phyloP scores from a whole-genome alignment of 805 yeast genomes.

The Wickerhamiella parazyma region DNA sequence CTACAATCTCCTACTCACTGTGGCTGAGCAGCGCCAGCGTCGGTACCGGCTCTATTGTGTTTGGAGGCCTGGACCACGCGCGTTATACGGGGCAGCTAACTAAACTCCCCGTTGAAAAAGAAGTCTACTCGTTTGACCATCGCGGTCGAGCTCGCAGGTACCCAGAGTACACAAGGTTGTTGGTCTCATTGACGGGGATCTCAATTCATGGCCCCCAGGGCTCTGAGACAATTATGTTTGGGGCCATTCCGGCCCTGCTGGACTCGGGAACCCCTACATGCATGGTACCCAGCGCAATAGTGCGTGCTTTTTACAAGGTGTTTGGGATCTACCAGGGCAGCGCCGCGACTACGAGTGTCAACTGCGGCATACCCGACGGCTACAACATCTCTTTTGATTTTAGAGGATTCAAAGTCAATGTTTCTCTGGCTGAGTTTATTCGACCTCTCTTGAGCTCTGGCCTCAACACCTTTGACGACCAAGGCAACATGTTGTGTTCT shows the following conservation, averaged over 20 bases:
- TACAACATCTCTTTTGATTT: conserved; percentile 25
- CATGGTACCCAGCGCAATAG: conserved; percentile 30
- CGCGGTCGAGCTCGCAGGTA: conserved; percentile 12
- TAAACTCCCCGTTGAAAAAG: conserved; percentile 21
- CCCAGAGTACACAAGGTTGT: conserved; percentile 11
- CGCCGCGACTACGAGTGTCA: conserved; percentile 10
- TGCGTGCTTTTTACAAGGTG: conserved; percentile 18
- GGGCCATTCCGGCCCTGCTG: conserved; percentile 21
- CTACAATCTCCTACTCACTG: conserved; percentile 31
- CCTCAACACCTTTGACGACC: conserved; percentile 10
- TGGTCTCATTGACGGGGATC: conserved; percentile 13
- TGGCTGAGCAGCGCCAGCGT: conserved; percentile 27
- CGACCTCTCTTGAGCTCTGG: conserved; percentile 10
- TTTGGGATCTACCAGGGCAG: conserved; percentile 24
- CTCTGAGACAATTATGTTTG: conserved; percentile 10
- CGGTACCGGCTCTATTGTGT: conserved; percentile 25
- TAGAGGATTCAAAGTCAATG: conserved; percentile 36
- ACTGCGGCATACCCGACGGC: conserved; percentile 25
- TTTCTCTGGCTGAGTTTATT: conserved; percentile 28
- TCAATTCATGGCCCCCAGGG: conserved; percentile 9
- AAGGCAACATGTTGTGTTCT: conserved; percentile 17
- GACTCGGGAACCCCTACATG: conserved; percentile 41
- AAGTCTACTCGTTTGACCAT: not conserved
- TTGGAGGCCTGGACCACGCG: conserved; percentile 31
- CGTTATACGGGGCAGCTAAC: conserved; percentile 27